A percentile compares a stretch with the other conserved stretches of the same genome.
These are phyloP conservation scores for Mycena leptocephala DNA, from an alignment of 768 basidiomycete species.

Conservation along the genomic window DNA sequence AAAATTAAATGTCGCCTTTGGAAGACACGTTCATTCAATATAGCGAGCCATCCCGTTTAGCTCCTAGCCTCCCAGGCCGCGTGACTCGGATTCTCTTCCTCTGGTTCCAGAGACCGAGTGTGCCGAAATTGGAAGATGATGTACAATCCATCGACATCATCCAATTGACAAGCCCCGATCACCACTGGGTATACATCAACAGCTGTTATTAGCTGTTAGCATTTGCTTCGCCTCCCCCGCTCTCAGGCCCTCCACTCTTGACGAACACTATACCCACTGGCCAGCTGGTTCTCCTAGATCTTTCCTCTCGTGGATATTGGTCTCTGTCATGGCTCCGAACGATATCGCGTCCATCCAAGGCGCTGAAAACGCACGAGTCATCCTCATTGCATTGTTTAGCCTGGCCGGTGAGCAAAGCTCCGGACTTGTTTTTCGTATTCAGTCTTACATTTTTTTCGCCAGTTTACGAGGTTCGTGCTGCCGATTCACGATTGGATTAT, in stretches of 20 bases:
- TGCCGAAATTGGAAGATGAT: constrained; percentile 16
- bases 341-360: constrained; percentile 25
- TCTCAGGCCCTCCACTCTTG: neutral
- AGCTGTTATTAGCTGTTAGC: constrained; percentile 3
- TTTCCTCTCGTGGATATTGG: neutral
- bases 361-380: constrained; percentile 28
- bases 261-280: neutral
- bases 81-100: neutral
- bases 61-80: neutral
- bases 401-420: constrained; percentile 16
- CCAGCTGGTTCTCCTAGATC: neutral
- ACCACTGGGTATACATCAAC: constrained; percentile 20
- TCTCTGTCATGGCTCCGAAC: neutral
- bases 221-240: neutral
- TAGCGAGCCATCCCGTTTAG: neutral
- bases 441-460: neutral
- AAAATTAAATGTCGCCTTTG: neutral
- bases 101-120: neutral
- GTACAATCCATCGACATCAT: constrained; percentile 3
- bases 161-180: constrained; percentile 30
- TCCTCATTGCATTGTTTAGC: constrained; percentile 33
- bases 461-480: constrained; percentile 37
- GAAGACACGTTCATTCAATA: neutral
- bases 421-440: neutral
- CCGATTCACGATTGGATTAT: neutral